These are phyloP conservation scores for Neonothopanus nambi DNA, from an alignment of 1,284 basidiomycete genomes.

Conservation along the genomic window DNA sequence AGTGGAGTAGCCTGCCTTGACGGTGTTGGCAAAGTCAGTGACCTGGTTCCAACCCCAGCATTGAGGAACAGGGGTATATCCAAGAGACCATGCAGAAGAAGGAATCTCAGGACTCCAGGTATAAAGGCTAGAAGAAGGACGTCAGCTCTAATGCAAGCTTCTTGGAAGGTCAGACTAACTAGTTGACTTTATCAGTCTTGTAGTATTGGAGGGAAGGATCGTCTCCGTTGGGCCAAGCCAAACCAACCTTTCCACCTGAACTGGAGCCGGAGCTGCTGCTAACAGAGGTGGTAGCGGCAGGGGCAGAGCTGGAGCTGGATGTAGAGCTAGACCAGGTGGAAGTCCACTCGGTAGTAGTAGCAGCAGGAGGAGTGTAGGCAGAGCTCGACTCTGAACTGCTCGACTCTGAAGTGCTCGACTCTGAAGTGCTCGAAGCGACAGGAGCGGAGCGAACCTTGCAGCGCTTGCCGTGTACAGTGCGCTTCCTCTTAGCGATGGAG, in stretches of 20 bases:
- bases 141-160: neutral
- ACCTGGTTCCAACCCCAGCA: constrained; percentile 63
- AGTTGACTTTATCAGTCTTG: constrained; percentile 40
- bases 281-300: constrained; percentile 20
- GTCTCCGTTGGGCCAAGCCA: constrained; percentile 65
- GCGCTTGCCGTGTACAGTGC: constrained; percentile 39
- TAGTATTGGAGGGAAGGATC: constrained; percentile 45
- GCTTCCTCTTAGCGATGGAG: constrained; percentile 52
- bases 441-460: constrained; percentile 56
- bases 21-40: constrained; percentile 41
- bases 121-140: constrained; percentile 44
- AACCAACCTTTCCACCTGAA: constrained; percentile 57
- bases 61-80: constrained; percentile 62
- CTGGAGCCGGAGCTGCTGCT: too few species aligned
- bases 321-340: constrained; percentile 6
- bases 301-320: constrained; percentile 15
- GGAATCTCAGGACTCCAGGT: constrained; percentile 55
- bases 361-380: constrained; percentile 11
- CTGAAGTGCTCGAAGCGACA: constrained; percentile 16
- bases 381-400: too few species aligned
- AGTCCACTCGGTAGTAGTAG: constrained; percentile 7
- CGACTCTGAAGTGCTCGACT: too few species aligned
- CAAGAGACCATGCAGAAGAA: constrained; percentile 35
- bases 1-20: constrained; percentile 50
- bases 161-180: constrained; percentile 45